Evolutionary conservation across 2,329 filamentous ascomycete species (phyloP).

Genomic region (Scolecobasidium constrictum): DNA sequence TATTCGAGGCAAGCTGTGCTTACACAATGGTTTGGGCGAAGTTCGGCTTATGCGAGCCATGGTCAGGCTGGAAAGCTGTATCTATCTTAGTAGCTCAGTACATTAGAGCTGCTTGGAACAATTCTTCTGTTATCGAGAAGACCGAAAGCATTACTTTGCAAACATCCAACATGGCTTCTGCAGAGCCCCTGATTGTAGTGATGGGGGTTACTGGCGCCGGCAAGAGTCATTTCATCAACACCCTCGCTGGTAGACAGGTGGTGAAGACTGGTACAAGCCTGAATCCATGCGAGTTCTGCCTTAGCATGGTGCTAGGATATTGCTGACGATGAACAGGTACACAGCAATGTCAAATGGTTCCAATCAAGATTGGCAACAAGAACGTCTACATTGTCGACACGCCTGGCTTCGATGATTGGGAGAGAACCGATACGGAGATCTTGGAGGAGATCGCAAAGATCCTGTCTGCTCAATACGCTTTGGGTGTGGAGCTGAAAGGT

Average conservation of each 20-base stretch:
- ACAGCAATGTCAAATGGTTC: constrained; percentile 10
- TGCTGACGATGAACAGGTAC: constrained; percentile 8
- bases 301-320: too few species aligned
- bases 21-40: too few species aligned
- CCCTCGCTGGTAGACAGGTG: constrained; percentile 11
- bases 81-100: too few species aligned
- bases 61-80: too few species aligned
- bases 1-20: too few species aligned
- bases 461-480: constrained; percentile 16
- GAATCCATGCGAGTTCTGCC: constrained; percentile 7
- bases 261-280: constrained; percentile 9
- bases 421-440: constrained; percentile 19
- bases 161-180: neutral
- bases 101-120: neutral
- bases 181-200: constrained; percentile 15
- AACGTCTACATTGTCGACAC: constrained; percentile 22
- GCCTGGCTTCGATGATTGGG: constrained; percentile 22
- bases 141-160: neutral
- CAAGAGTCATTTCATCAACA: constrained; percentile 22
- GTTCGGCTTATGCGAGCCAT: too few species aligned
- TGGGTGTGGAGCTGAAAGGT: constrained; percentile 17
- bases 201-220: constrained; percentile 22
- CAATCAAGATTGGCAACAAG: constrained; percentile 12
- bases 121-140: neutral
- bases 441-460: constrained; percentile 18